Evolutionary conservation across 805 yeast species (phyloP).

Genomic region (Candida easanensis): DNA sequence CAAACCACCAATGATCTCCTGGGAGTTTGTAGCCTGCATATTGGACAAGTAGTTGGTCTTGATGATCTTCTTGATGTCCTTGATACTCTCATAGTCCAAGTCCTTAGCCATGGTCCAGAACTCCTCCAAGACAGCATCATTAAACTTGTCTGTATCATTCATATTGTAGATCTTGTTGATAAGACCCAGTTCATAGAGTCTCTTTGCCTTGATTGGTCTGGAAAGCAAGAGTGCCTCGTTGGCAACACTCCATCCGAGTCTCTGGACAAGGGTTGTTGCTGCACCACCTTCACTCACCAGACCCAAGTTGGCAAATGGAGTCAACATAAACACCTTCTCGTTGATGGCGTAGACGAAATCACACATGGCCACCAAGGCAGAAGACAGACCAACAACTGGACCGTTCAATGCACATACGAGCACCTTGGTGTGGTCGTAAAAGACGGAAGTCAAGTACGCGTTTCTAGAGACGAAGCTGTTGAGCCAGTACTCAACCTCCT

Average conservation of each 20-base stretch:
- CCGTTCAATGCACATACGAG: conserved; percentile 78
- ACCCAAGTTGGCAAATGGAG: conserved; percentile 82
- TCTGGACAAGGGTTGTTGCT: conserved; percentile 60
- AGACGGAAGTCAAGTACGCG: conserved; percentile 61
- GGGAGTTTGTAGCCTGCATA: conserved; percentile 51
- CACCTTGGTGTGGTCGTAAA: conserved; percentile 68
- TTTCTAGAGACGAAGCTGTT: conserved; percentile 67
- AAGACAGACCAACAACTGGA: conserved; percentile 77
- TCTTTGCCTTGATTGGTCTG: conserved; percentile 59
- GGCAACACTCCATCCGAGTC: conserved; percentile 72
- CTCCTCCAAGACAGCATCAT: conserved; percentile 39
- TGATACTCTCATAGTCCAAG: conserved; percentile 39
- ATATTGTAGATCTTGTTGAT: conserved; percentile 54
- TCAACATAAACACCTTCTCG: conserved; percentile 53
- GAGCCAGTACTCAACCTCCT: conserved; percentile 44
- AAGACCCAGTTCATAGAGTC: conserved; percentile 55
- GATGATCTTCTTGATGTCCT: conserved; percentile 42
- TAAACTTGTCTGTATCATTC: conserved; percentile 44
- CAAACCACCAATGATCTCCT: conserved; percentile 69
- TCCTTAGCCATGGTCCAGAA: conserved; percentile 33
- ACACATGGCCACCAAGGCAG: conserved; percentile 71
- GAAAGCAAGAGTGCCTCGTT: conserved; percentile 72
- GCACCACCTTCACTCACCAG: conserved; percentile 81
- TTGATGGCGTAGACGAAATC: conserved; percentile 73
- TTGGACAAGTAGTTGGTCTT: conserved; percentile 28